Percentiles rank a stretch among this genome's conserved stretches.
Conservation (phyloP, 2,329 filamentous ascomycete species). For the Plenodomus tracheiphilus region DNA sequence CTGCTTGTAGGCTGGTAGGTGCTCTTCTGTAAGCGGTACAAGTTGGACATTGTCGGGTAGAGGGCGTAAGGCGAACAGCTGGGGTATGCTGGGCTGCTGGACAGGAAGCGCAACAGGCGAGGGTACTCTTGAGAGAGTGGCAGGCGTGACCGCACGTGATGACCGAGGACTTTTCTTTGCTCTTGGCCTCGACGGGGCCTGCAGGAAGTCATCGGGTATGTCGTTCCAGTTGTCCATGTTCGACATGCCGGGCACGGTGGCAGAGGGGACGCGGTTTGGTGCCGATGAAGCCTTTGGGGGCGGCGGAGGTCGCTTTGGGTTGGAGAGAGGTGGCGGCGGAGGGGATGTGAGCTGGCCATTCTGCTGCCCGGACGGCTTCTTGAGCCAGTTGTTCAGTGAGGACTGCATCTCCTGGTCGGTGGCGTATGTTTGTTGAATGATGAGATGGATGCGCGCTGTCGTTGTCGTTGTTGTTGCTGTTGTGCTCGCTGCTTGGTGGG, state of each 20-base stretch:
- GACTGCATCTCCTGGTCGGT: conserved; percentile 43
- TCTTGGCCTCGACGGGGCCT: conserved; percentile 25
- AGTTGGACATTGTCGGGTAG: conserved; percentile 57
- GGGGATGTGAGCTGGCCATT: conserved; percentile 12
- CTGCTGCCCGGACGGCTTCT: conserved; percentile 40
- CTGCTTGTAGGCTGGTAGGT: conserved; percentile 60
- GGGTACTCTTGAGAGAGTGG: conserved; percentile 16
- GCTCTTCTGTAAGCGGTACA: conserved; percentile 55
- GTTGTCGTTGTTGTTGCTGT: too few species aligned
- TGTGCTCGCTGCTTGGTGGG: too few species aligned
- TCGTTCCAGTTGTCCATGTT: conserved; percentile 35
- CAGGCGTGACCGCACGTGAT: conserved; percentile 21
- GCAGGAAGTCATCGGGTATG: conserved; percentile 32
- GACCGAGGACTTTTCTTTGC: conserved; percentile 31
- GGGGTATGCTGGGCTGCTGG: conserved; percentile 12
- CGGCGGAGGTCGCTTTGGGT: conserved; percentile 18
- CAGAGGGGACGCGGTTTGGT: conserved; percentile 18
- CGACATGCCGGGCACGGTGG: conserved; percentile 14
- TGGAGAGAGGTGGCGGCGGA: conserved; percentile 1
- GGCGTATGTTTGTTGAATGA: not conserved
- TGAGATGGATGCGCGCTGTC: too few species aligned
- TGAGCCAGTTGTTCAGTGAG: conserved; percentile 53
- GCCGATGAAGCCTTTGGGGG: conserved; percentile 25
- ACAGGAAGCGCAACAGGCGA: conserved; percentile 16
- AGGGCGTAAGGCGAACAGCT: conserved; percentile 33